Conservation (phyloP, 768 basidiomycete species). For the Termitomyces sp. region DNA sequence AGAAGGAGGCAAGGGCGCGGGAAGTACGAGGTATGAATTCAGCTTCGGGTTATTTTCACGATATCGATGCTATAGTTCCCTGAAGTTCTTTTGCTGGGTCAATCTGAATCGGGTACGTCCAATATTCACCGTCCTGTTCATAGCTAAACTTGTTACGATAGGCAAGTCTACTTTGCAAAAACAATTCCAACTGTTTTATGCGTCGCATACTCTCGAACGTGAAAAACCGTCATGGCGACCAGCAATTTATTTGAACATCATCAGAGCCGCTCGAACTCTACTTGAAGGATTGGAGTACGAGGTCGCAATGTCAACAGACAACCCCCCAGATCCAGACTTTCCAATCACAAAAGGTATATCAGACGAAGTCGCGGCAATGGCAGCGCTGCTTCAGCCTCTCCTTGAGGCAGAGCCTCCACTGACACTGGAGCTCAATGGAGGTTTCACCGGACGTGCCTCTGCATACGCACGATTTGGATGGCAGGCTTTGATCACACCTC, state of each 20-base stretch:
- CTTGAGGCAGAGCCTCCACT: constrained; percentile 9
- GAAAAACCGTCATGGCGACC: constrained; percentile 15
- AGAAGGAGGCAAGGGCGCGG: constrained; percentile 7
- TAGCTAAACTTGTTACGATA: background rate
- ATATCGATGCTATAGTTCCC: background rate
- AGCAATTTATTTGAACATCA: constrained; percentile 13
- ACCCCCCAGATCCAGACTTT: constrained; percentile 9
- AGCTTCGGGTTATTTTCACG: background rate
- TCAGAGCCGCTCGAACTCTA: constrained; percentile 10
- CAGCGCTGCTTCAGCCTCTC: constrained; percentile 4
- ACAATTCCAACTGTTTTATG: constrained; percentile 16
- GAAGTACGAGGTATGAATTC: constrained; percentile 12
- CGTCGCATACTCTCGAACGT: constrained; percentile 15
- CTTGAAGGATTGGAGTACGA: constrained; percentile 10
- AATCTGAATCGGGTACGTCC: too few relatives aligned
- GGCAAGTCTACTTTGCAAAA: constrained; percentile 18
- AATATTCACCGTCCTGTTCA: background rate
- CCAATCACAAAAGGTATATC: constrained; percentile 8
- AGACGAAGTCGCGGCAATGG: constrained; percentile 7
- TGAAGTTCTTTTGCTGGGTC: constrained; percentile 15
- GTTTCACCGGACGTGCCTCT: constrained; percentile 12
- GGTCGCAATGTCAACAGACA: constrained; percentile 7
- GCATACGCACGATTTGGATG: constrained; percentile 13
- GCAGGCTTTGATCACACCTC: constrained; percentile 10
- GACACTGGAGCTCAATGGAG: constrained; percentile 12